Conservation (phyloP, 495 filamentous ascomycete genomes). For the Aspergillus ostianus region DNA sequence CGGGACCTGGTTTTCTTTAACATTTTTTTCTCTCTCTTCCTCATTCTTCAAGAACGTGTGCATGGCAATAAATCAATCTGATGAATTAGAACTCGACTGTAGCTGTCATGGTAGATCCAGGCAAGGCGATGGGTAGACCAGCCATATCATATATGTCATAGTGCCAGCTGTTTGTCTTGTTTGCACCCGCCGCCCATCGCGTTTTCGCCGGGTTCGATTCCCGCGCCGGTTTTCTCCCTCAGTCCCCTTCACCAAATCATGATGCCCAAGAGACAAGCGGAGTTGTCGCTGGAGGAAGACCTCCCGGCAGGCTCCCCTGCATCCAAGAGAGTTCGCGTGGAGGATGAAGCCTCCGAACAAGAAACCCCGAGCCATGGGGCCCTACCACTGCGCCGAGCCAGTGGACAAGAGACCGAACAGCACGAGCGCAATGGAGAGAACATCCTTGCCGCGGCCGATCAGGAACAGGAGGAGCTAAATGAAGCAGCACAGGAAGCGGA, state of each 20-base stretch:
- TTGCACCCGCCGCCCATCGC: conserved; percentile 33
- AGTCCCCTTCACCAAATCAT: conserved; percentile 19
- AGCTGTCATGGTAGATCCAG: conserved; percentile 11
- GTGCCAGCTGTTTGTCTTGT: conserved; percentile 38
- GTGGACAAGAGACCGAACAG: conserved; percentile 30
- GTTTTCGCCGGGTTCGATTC: conserved; percentile 15
- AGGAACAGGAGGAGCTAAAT: conserved; percentile 40
- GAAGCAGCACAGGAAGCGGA: conserved; percentile 34
- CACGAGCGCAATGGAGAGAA: conserved; percentile 39
- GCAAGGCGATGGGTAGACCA: conserved; percentile 11
- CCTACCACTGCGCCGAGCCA: conserved; percentile 35
- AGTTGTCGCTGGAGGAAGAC: conserved; percentile 69
- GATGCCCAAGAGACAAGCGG: conserved; percentile 78
- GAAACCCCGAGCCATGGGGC: conserved; percentile 40
- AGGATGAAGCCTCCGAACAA: conserved; percentile 43
- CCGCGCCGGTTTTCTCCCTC: conserved; percentile 4
- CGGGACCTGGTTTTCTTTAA: conserved; percentile 22
- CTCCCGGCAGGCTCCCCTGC: conserved; percentile 61
- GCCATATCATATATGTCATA: conserved; percentile 12
- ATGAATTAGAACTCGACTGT: conserved; percentile 19
- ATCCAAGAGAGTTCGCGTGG: conserved; percentile 72
- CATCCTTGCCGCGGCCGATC: conserved; percentile 37
- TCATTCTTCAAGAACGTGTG: conserved; percentile 16
- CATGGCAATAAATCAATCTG: conserved; percentile 18
- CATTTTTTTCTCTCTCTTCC: neutral